Evolutionary conservation across 768 basidiomycete genomes (phyloP), one percentile per base, ranked within the genome.

Genomic region (Nidula microcarpa): DNA sequence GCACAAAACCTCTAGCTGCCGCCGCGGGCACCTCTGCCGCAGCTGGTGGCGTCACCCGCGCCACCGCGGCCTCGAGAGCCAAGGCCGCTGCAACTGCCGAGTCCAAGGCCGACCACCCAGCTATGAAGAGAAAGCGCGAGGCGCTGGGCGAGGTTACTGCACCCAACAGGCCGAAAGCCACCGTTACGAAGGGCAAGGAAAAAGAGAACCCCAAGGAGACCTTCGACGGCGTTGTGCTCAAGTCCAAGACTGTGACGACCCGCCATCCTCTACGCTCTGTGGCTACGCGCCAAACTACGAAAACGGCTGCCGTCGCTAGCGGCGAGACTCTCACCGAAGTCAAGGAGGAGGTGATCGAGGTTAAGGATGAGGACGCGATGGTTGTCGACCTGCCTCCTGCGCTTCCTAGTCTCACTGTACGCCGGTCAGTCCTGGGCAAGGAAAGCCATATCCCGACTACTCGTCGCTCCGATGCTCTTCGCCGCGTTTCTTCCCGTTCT

Each of bases 91-190:
- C 65, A 65, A 47, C 65, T 57, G 67, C 69, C 56, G 71, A 70
- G 37, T 49, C 60, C 47, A 77, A 81, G 56, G 60, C 66, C 17
- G 85, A 87, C 32, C 65, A 69, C 7, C 71, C 74, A 34, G 76
- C 75, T 3, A 84, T 80, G 48, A 91, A 91, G 67, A 79, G 91
- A 57, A 92, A 92, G 67, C 86, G 91, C 43, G 86, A 87, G 48
- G 89, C 89, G 0, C 74, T 93, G 30, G 85, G 83, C 33, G 91
- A 93, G 66, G 86, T 91, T 43, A 79, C 83, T 10, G 63, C 72
- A 17, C 71, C 65, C 55, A 83, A 84, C 61, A 83, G 81, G 60
- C 76, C 68, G 35, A 58, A 76, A 56, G 74, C 73, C 55, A 61
- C 62, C 47, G 66, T 65, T 32, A 59, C 62, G 43, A 77, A 77